Base-by-base conservation (phyloP, 768 basidiomycete genomes). In the Tulasnella sp. region DNA sequence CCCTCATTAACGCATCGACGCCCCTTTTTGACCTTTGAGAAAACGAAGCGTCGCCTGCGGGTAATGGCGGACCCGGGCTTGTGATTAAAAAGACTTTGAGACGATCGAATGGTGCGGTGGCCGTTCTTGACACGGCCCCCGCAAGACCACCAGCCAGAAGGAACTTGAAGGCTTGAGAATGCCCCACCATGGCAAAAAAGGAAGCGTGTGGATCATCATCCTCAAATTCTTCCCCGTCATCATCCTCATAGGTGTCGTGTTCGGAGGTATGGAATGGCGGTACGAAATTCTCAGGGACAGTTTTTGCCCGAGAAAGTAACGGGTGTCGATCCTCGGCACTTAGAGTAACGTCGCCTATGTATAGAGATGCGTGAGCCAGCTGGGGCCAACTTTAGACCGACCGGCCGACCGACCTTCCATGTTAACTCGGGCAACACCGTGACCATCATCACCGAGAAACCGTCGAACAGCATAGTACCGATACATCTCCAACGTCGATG, bases 71-170 rank as follows among this genome's bases (percentile, higher is more conserved):
- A 18, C 91, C 91, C 48, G 93, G 88, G 80, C 95, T 90, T 37
- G 98, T 99, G 82, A 99, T 99, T 80, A 99, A 89, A 86, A 98
- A 99, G 79, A 99, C 90, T 86, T 97, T 99, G 76, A 99, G 88
- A 78, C 98, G 92, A 87, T 99, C 98, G 83, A 98, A 99, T 0
- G 98, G 98, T 8, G 98, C 98, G 0, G 98, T 99, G 81, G 95
- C 96, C 72, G 97, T 94, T 83, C 98, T 90, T 20, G 97, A 99
- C 41, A 98, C 98, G 82, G 94, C 95, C 80, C 98, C 98, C 20
- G 98, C 98, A 14, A 97, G 87, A 20, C 98, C 98, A 48, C 98
- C 98, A 7, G 98, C 98, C 18, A 96, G 86, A 69, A 99, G 89
- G 86, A 97, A 99, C 84, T 93, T 94, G 86, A 96, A 87, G 14